Evolutionary conservation across 176 grass and related monocot species (phyloP).

Genomic region (Oryza officinalis): DNA sequence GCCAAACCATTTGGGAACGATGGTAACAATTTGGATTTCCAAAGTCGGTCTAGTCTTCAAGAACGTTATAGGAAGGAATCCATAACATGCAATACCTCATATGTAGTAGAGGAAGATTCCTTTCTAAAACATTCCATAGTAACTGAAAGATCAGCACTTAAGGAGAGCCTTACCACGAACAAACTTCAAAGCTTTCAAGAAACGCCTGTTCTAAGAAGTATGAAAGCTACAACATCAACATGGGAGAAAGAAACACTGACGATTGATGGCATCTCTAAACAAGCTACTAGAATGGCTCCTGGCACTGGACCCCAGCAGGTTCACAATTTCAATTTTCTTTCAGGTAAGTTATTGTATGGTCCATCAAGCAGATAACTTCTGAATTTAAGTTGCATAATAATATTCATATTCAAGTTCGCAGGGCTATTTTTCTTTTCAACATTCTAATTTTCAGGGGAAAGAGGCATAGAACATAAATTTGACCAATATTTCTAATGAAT

Average conservation of each 20-base stretch:
- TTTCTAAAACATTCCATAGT: conserved; percentile 5
- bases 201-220: conserved; percentile 20
- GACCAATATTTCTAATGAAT: conserved; percentile 3
- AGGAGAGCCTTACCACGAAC: conserved; percentile 13
- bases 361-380: not conserved
- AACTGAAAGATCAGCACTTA: conserved; percentile 31
- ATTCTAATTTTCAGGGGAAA: not conserved
- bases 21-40: not conserved
- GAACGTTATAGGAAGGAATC: conserved; percentile 26
- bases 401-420: not conserved
- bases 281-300: conserved; percentile 42
- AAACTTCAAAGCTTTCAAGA: conserved; percentile 34
- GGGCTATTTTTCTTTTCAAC: not conserved
- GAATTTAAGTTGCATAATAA: conserved; percentile 1
- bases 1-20: conserved; percentile 25
- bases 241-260: conserved; percentile 60
- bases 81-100: not conserved
- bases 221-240: conserved; percentile 36
- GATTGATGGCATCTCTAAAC: conserved; percentile 60
- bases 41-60: not conserved
- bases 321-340: conserved; percentile 49
- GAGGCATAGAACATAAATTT: not conserved
- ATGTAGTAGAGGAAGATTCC: conserved; percentile 18
- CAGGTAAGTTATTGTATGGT: conserved; percentile 53
- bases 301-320: conserved; percentile 47